Evolutionary conservation across 1,139 yeast species (phyloP), one percentile per base, ranked within the genome.

Genomic region (Arxiozyma slooffiae): DNA sequence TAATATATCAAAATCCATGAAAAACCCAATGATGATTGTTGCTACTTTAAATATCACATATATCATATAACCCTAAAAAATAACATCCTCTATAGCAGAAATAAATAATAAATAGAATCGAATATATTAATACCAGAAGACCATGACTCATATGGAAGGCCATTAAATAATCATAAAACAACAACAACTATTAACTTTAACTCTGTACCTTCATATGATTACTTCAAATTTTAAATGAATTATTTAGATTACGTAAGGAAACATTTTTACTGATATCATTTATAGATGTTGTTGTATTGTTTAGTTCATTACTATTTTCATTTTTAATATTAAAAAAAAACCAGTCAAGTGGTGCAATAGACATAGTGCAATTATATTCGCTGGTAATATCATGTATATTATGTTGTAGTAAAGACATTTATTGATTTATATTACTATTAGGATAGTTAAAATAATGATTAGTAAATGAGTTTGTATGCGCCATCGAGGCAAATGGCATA

Each of bases 121-220:
- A 11, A n/a, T 30, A 30, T n/a, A 30, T 30, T 30, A 14, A 30
- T 30, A 7, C 36, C 14, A 11, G 14, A 30, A 30, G 36, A 30
- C 36, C 3, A 30, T 11, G n/a, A 30, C 4, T 11, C 14, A 14
- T 6, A 16, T 4, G 4, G 30, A 30, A 30, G 11, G 4, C 3
- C 14, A 11, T 11, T 14, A 30, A 30, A 30, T n/a, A 3, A 30
- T 24, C 22, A 30, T 20, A 21, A n/a, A 7, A 30, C 36, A 24
- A 17, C 42, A 43, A 23, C 16, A 39, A 4, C 36, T 11, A 30
- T 7, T 4, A 30, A 17, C 18, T 23, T 55, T 44, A 66, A 51
- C 68, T 64, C 69, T 69, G 65, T 38, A 66, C 69, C 44, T 67
- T 64, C 67, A 63, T 65, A 49, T 65, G 65, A 48, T 58, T 62